Base-by-base conservation (phyloP, 805 yeast genomes). In the Wickerhamomyces rabaulensis region DNA sequence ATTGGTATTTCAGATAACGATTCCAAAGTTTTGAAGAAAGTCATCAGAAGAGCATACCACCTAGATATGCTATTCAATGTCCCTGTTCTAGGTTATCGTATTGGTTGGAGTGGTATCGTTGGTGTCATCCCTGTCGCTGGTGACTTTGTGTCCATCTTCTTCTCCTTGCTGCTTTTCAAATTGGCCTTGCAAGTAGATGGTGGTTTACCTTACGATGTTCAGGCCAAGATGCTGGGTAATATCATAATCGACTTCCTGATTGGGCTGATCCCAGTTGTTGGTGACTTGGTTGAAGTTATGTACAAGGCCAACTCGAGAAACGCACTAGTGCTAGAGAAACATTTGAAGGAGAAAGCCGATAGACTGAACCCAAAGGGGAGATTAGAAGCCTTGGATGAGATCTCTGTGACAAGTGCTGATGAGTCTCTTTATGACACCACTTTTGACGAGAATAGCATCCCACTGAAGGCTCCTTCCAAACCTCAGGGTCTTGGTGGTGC, bases 231-330 rank as follows among this genome's bases (percentile, higher is more conserved):
- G 75, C 42, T 81, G 31, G 62, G 75, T 41, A 88, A 88, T 57
- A 74, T 86, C 10, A 49, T 70, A n/a, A 59, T 87, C 36, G 95
- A 88, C 63, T 84, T 86, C 50, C 65, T 72, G 4, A 63, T 88
- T 25, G 88, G 92, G 2, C 67, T 88, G 50, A 78, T 86, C 23
- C 96, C 96, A 2, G 58, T 88, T 39, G 77, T 87, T n/a, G 96
- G 96, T 20, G 84, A 78, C 51, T 58, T 86, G 17, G 71, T 83
- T 37, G 82, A 78, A 51, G 78, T 87, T 27, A 78, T 85, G 4
- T 88, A 83, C 68, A 84, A 86, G 67, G 79, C 90, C 25, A 86
- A 85, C 58, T 82, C 86, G 45, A 70, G 96, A 51, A 88, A 88
- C 63, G 82, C 80, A 39, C 66, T 82, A 45, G 55, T 84, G 19